A percentile compares a stretch with the other conserved stretches of the same genome.
These are phyloP conservation scores for Solanum okadae DNA, from an alignment of 257 asterid genomes.

Conservation along the genomic window DNA sequence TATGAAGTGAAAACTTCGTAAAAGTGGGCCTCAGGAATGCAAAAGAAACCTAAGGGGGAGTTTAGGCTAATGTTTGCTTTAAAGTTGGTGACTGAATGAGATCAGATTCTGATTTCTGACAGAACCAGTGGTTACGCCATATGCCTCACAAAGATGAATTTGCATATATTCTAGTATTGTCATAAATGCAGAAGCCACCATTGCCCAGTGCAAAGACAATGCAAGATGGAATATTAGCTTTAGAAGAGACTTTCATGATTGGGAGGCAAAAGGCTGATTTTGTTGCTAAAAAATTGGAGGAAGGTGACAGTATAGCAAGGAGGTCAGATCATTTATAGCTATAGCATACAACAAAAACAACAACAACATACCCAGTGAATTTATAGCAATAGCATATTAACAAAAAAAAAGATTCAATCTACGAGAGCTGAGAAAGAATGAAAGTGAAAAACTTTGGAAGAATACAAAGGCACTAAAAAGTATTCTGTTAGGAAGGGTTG, in stretches of 20 bases:
- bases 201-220: not conserved
- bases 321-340: not conserved
- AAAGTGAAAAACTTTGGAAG: not conserved
- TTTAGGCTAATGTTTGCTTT: not conserved
- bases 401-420: not conserved
- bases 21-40: not conserved
- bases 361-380: too few relatives aligned
- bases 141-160: not conserved
- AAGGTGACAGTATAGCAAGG: not conserved
- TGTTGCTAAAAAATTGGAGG: not conserved
- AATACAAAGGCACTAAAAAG: not conserved
- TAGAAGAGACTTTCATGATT: not conserved
- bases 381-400: too few relatives aligned
- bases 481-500: not conserved
- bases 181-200: not conserved
- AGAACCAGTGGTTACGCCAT: not conserved
- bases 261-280: not conserved
- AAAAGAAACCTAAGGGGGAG: not conserved
- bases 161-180: not conserved
- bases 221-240: not conserved
- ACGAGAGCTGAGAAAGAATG: not conserved
- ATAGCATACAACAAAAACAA: not conserved
- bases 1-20: not conserved
- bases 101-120: not conserved
- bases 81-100: not conserved